These are phyloP conservation scores for Jasminum sambac DNA, from an alignment of 257 asterid genomes.

Conservation along the genomic window DNA sequence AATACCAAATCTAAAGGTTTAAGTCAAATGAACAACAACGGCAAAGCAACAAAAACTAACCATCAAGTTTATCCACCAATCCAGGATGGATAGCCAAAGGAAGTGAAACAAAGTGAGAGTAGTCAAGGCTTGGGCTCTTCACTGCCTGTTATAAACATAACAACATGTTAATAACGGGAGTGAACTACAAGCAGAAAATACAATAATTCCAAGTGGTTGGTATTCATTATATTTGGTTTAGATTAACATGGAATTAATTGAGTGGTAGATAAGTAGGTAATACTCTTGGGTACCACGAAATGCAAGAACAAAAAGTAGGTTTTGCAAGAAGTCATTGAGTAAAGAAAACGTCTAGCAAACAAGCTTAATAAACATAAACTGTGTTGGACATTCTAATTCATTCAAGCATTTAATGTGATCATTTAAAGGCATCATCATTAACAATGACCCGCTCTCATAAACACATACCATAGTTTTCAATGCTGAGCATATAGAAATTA, in stretches of 20 bases:
- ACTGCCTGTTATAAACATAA: constrained; percentile 58
- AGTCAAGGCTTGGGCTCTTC: constrained; percentile 71
- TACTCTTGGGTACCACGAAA: no score
- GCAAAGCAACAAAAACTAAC: no score
- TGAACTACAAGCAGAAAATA: neutral
- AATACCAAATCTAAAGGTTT: no score
- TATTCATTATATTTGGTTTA: no score
- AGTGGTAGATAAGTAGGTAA: no score
- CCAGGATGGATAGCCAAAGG: constrained; percentile 86
- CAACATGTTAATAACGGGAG: constrained; percentile 10
- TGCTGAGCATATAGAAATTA: neutral
- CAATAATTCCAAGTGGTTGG: neutral
- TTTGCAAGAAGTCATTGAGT: no score
- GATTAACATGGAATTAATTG: no score
- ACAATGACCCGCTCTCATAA: neutral
- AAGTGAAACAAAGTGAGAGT: constrained; percentile 95
- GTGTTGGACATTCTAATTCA: constrained; percentile 5
- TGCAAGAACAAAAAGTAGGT: no score
- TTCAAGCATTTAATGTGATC: constrained; percentile 6
- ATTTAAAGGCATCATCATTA: neutral
- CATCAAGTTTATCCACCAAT: constrained; percentile 72
- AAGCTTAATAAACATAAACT: constrained; percentile 5
- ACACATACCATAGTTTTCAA: neutral
- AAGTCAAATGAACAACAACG: no score
- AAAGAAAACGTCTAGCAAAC: neutral